Conservation (phyloP, 176 grass and related monocot species). For the Oryza australiensis region DNA sequence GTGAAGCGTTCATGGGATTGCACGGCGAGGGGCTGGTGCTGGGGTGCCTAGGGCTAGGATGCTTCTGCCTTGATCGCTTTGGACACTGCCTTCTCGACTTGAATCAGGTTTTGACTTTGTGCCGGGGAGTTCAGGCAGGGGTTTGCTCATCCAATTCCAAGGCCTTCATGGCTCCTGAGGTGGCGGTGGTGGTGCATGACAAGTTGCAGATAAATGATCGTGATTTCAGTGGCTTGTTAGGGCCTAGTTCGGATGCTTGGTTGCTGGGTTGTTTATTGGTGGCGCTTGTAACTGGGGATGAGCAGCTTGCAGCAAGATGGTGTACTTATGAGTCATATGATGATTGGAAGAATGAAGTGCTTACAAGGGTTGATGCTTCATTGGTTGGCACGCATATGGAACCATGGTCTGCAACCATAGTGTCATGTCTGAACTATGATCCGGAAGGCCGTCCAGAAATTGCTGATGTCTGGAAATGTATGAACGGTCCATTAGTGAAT, state of each 20-base stretch:
- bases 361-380: constrained; percentile 43
- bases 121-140: constrained; percentile 33
- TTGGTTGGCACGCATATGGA: constrained; percentile 58
- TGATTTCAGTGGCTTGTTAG: constrained; percentile 36
- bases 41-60: constrained; percentile 63
- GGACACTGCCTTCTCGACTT: constrained; percentile 74
- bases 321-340: constrained; percentile 54
- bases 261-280: constrained; percentile 67
- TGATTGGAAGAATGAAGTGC: constrained; percentile 65
- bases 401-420: constrained; percentile 39
- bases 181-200: constrained; percentile 29
- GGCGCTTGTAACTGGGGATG: constrained; percentile 63
- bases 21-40: constrained; percentile 55
- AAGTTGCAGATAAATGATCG: background rate
- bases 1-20: constrained; percentile 67
- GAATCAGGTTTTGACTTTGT: constrained; percentile 52
- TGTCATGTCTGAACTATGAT: constrained; percentile 69
- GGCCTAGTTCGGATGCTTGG: constrained; percentile 70
- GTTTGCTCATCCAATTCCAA: constrained; percentile 12
- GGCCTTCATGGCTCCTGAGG: constrained; percentile 55
- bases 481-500: constrained; percentile 39
- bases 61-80: constrained; percentile 60
- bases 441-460: constrained; percentile 52
- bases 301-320: constrained; percentile 38
- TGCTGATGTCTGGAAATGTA: constrained; percentile 59